Conservation (phyloP, 2,329 filamentous ascomycete species). For the Chalaropsis ovoidea region DNA sequence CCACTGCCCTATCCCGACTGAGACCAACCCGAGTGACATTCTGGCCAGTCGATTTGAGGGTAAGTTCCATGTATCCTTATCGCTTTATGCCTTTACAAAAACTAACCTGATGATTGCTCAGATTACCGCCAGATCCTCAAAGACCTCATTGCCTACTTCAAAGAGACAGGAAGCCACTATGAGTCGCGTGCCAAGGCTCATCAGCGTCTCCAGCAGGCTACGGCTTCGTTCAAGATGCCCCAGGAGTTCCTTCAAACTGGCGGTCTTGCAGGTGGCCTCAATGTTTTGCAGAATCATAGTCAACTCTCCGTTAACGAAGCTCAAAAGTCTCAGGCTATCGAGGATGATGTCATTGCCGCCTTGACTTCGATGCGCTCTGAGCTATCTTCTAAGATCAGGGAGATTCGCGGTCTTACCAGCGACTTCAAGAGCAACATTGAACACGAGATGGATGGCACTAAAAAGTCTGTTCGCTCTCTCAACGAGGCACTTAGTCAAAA, state of each 20-base stretch:
- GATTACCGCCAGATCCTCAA: conserved; percentile 94
- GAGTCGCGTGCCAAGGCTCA: conserved; percentile 75
- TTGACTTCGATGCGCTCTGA: conserved; percentile 78
- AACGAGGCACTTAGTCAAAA: conserved; percentile 71
- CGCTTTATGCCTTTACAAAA: conserved; percentile 4
- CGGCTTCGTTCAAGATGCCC: conserved; percentile 69
- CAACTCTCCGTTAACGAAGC: conserved; percentile 68
- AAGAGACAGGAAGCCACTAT: conserved; percentile 82
- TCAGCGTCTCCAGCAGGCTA: conserved; percentile 69
- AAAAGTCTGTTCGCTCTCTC: conserved; percentile 66
- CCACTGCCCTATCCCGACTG: conserved; percentile 78
- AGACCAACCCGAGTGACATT: conserved; percentile 76
- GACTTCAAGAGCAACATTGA: conserved; percentile 97
- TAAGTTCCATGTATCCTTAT: conserved; percentile 35
- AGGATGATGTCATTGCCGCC: conserved; percentile 81
- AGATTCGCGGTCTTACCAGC: conserved; percentile 85
- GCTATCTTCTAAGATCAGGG: conserved; percentile 91
- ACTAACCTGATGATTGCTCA: conserved; percentile 32
- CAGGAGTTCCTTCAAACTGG: conserved; percentile 66
- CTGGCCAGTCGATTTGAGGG: conserved; percentile 82
- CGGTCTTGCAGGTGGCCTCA: conserved; percentile 78
- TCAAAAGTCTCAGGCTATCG: conserved; percentile 81
- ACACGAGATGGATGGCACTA: conserved; percentile 81
- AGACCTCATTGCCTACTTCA: conserved; percentile 86
- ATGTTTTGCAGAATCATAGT: conserved; percentile 73